Evolutionary conservation across 2,329 filamentous ascomycete genomes (phyloP).

Genomic region (Curvularia hawaiiensis): DNA sequence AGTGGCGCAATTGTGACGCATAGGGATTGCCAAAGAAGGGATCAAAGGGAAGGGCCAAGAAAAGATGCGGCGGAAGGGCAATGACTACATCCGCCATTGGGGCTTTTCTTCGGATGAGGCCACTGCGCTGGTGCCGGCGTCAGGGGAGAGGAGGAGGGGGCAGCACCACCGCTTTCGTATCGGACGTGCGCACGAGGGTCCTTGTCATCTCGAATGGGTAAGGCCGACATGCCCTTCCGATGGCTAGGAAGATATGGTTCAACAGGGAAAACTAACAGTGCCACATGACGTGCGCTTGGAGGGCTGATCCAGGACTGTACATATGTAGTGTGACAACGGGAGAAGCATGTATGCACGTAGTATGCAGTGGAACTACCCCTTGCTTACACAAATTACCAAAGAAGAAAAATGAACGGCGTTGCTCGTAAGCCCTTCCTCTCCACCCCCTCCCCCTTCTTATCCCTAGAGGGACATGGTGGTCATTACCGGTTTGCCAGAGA

Average conservation of each 20-base stretch:
- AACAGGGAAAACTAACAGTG: slow-evolving; percentile 2
- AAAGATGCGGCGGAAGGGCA: neutral
- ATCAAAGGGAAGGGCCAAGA: neutral
- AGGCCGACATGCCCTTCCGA: neutral
- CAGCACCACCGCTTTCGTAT: neutral
- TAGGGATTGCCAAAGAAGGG: neutral
- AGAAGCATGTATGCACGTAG: neutral
- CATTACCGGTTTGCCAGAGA: neutral
- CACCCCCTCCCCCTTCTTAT: neutral
- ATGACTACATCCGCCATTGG: neutral
- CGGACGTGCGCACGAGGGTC: neutral
- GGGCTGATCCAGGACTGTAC: neutral
- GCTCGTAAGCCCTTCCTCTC: neutral
- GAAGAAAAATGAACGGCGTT: slow-evolving; percentile 1
- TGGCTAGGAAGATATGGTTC: neutral
- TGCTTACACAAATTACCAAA: neutral
- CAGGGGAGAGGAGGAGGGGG: neutral
- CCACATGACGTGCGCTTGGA: slow-evolving; percentile 6
- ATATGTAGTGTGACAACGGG: slow-evolving; percentile 5
- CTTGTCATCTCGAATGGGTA: neutral
- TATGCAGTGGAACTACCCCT: neutral
- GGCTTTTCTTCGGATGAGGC: neutral
- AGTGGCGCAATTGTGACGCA: neutral
- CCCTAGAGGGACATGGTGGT: neutral
- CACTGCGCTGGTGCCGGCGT: neutral